Conservation (phyloP, 345 rosid genomes). For the Cardamine chenopodiifolia region DNA sequence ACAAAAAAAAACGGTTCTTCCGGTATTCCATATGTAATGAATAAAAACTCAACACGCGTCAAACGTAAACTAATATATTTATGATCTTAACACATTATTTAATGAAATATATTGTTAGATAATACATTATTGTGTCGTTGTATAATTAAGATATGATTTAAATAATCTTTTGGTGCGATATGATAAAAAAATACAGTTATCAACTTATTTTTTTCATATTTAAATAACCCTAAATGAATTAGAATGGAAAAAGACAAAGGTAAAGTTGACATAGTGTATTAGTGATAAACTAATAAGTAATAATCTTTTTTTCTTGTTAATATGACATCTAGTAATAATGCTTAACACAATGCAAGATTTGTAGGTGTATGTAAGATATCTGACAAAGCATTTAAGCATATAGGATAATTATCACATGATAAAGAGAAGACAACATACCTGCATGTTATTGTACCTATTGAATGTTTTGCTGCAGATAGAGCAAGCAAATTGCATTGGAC, state of each 20-base stretch:
- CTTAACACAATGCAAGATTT: constrained; percentile 19
- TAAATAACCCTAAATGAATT: constrained; percentile 5
- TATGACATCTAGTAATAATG: neutral
- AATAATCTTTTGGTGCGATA: neutral
- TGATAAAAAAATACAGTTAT: neutral
- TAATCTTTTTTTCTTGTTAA: neutral
- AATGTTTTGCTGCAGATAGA: constrained; percentile 97
- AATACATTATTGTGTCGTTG: neutral
- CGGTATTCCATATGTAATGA: too few relatives aligned
- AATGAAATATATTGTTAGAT: neutral
- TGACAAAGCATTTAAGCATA: constrained; percentile 1
- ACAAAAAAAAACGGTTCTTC: neutral
- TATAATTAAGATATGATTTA: neutral
- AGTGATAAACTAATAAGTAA: neutral
- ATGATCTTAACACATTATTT: neutral
- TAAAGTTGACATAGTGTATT: constrained; percentile 30
- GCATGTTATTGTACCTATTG: constrained; percentile 99
- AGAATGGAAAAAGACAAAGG: constrained; percentile 37
- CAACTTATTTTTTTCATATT: neutral
- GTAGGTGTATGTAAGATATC: neutral
- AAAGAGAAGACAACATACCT: constrained; percentile 52
- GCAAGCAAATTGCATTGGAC: constrained; percentile 96
- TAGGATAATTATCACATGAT: constrained; percentile 5
- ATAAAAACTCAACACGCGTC: too few relatives aligned
- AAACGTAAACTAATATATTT: neutral